These are phyloP conservation scores for Micractinium sp. DNA, from an alignment of 139 green algal species.

Conservation along the genomic window DNA sequence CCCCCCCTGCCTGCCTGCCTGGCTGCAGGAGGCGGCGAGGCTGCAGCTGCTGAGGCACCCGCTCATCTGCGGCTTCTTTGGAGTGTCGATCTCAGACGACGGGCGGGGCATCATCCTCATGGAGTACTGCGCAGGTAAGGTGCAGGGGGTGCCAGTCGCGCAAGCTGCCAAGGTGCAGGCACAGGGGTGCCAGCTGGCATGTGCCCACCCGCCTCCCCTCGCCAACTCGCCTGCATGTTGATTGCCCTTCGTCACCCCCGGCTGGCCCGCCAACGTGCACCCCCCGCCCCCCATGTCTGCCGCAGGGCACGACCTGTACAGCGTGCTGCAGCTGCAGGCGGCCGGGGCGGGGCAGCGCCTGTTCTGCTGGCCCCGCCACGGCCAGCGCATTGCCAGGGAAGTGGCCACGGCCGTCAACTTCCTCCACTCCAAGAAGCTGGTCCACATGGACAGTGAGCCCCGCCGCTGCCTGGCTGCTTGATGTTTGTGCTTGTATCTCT, in stretches of 20 bases:
- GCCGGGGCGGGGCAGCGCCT: background rate
- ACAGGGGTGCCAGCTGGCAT: background rate
- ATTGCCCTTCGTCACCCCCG: background rate
- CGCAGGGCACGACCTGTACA: background rate
- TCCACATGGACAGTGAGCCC: background rate
- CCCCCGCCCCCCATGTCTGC: background rate
- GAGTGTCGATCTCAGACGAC: background rate
- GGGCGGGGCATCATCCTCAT: background rate
- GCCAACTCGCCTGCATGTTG: too few relatives aligned
- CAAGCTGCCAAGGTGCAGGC: too few relatives aligned
- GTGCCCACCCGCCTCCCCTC: background rate
- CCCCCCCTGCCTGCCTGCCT: background rate
- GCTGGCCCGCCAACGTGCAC: too few relatives aligned
- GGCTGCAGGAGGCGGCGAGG: background rate
- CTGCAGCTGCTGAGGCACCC: background rate
- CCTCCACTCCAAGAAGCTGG: background rate
- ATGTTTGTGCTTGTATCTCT: too few relatives aligned
- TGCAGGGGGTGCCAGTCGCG: too few relatives aligned
- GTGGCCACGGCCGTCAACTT: background rate
- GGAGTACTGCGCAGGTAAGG: background rate
- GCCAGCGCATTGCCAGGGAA: background rate
- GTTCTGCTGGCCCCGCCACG: background rate
- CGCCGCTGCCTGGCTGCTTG: too few relatives aligned
- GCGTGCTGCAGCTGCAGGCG: background rate
- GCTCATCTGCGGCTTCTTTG: background rate